Evolutionary conservation across 192 early-diverging fungal genomes (phyloP).

Genomic region (Rhizophagus clarus): DNA sequence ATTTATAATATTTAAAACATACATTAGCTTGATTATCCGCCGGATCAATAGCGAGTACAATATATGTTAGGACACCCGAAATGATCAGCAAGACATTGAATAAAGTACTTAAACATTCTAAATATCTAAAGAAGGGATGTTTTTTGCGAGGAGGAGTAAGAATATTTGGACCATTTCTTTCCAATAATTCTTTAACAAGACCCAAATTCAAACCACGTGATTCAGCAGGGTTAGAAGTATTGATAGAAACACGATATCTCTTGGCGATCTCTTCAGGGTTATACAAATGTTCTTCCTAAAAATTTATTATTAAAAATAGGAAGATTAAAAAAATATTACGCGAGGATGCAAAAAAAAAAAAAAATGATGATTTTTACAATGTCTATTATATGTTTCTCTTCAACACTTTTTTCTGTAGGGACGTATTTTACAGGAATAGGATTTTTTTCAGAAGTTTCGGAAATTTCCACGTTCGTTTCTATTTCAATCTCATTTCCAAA

Average conservation of each 20-base stretch:
- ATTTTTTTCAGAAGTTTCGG: no score
- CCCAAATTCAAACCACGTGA: conserved; percentile 68
- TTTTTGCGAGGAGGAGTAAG: conserved; percentile 86
- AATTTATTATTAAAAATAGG: neutral
- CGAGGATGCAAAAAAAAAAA: no score
- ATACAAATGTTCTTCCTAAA: conserved; percentile 58
- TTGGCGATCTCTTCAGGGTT: conserved; percentile 46
- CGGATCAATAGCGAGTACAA: conserved; percentile 79
- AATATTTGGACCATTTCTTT: conserved; percentile 77
- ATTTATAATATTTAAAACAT: no score
- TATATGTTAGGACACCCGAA: conserved; percentile 80
- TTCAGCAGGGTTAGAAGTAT: conserved; percentile 61
- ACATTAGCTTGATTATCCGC: conserved; percentile 78
- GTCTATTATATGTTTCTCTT: no score
- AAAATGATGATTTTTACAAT: no score
- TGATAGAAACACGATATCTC: conserved; percentile 45
- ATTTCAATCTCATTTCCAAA: no score
- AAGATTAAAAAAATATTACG: no score
- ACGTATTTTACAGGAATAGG: no score
- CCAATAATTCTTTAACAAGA: conserved; percentile 66
- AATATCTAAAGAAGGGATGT: conserved; percentile 73
- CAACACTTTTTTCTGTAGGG: no score
- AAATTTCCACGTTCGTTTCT: no score
- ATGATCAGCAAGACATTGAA: conserved; percentile 91
- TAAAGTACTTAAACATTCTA: conserved; percentile 71